Base-by-base conservation (phyloP, 2,329 filamentous ascomycete genomes). In the Ilyonectria sp. region DNA sequence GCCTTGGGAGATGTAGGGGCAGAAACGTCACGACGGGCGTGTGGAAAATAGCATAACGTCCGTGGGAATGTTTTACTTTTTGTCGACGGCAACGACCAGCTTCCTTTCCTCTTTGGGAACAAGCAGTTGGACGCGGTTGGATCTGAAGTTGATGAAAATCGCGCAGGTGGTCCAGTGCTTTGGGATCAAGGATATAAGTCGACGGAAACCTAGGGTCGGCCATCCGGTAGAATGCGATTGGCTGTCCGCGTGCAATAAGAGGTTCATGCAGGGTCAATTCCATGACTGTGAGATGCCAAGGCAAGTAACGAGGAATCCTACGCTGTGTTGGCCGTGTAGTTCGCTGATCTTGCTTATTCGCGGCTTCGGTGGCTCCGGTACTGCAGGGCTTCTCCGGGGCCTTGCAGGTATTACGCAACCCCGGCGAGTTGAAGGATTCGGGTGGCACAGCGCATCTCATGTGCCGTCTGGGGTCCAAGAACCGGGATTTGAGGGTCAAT, bases 41-140 rank as follows among this genome's bases (percentile, higher is more conserved):
- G 47, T 26, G 46, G 47, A 37, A 50, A 13, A 23, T 23, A 23
- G 21, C 10, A 29, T 19, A 52, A 19, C 9, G 35, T 50, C 47
- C 47, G 31, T 29, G 56, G 56, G 43, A 59, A 15, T 19, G 47
- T 50, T 19, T 59, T 47, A 49, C 56, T 33, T 59, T 59, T 59
- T 26, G 56, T 59, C 46, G 56, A 49, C 29, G 55, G 55, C 26
- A n/a, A 49, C n/a, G 44, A 50, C 50, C 56, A 21, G 23, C 31
- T 50, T 19, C 31, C 11, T 31, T 40, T 15, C 33, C 44, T 59
- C 31, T 50, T 19, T 31, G 17, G 47, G 47, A 31, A 50, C 15
- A 50, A n/a, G 3, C 3, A 7, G 31, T 50, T n/a, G 47, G 35
- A 21, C n/a, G 31, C 47, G 55, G 47, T 50, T 44, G 43, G 55